Conservation (phyloP, 2,329 filamentous ascomycete species). For the Apiospora kogelbergensis region DNA sequence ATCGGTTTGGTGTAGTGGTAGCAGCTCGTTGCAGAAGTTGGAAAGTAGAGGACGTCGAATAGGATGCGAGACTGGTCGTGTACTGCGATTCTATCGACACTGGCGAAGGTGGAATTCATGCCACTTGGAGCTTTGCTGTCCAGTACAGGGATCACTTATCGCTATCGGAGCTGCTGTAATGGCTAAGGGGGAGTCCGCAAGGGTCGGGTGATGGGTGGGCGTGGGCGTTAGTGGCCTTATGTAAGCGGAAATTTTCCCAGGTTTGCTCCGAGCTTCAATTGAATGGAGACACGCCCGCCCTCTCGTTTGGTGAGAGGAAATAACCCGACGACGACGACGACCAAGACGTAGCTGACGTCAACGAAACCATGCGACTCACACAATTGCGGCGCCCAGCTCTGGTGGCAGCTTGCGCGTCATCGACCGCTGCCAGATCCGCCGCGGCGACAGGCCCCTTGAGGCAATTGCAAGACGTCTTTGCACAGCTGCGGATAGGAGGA, state of each 20-base stretch:
- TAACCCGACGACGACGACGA: neutral
- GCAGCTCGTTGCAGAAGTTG: neutral
- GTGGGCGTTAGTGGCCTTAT: conserved; percentile 6
- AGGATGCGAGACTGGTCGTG: neutral
- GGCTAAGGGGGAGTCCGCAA: neutral
- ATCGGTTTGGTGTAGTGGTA: neutral
- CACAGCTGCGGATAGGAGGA: conserved; percentile 28
- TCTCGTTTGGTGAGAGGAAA: neutral
- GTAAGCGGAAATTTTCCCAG: conserved; percentile 18
- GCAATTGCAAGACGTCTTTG: conserved; percentile 32
- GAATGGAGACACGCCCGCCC: neutral
- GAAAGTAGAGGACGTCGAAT: neutral
- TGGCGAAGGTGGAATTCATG: neutral
- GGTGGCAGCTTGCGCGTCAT: conserved; percentile 32
- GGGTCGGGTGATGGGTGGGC: too few species aligned
- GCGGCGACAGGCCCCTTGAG: conserved; percentile 17
- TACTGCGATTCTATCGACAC: neutral
- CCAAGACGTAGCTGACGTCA: neutral
- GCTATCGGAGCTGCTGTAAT: conserved; percentile 18
- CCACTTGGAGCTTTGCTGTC: conserved; percentile 20
- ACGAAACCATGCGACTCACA: conserved; percentile 39
- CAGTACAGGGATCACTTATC: conserved; percentile 26
- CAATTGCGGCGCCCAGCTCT: conserved; percentile 44
- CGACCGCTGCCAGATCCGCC: conserved; percentile 17
- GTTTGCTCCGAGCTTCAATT: conserved; percentile 11